A percentile compares a stretch with the other conserved stretches of the same genome.
These are phyloP conservation scores for Ogataea trehalophila DNA, from an alignment of 805 yeast species.

Conservation along the genomic window DNA sequence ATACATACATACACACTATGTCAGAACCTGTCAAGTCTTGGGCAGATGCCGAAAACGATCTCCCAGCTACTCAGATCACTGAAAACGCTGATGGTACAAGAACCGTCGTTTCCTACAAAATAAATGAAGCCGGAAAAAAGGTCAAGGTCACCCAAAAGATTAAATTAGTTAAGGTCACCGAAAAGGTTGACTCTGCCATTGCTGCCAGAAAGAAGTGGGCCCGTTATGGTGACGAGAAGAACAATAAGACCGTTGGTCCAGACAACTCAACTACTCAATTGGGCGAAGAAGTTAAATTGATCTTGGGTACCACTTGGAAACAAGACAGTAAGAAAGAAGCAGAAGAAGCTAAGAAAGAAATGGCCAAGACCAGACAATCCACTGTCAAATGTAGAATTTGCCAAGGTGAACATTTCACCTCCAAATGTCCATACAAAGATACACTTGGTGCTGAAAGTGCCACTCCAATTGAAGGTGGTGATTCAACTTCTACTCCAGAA, in stretches of 20 bases:
- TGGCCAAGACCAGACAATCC: conserved; percentile 51
- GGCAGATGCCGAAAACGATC: conserved; percentile 70
- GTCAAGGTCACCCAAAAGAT: conserved; percentile 85
- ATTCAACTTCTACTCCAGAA: conserved; percentile 14
- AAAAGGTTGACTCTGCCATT: conserved; percentile 75
- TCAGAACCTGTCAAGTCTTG: conserved; percentile 35
- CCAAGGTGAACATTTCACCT: conserved; percentile 89
- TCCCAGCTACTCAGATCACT: conserved; percentile 69
- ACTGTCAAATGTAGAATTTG: conserved; percentile 76
- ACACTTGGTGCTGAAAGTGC: conserved; percentile 53
- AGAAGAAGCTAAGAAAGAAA: conserved; percentile 42
- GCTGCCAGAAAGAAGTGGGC: conserved; percentile 88
- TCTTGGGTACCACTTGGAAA: conserved; percentile 73
- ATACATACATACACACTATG: conserved; percentile 3
- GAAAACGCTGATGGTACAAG: conserved; percentile 85
- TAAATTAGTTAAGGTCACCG: conserved; percentile 69
- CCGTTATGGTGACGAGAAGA: conserved; percentile 79
- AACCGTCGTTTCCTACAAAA: conserved; percentile 73
- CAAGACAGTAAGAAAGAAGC: conserved; percentile 71
- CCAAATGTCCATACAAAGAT: conserved; percentile 94
- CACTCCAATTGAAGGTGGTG: conserved; percentile 8
- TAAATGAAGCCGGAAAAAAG: conserved; percentile 75
- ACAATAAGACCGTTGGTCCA: conserved; percentile 72
- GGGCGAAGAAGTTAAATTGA: conserved; percentile 77
- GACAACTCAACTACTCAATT: conserved; percentile 82